phyloP scores from a whole-genome alignment of 2,329 filamentous ascomycete genomes.

The Pestalotiopsis sp. region DNA sequence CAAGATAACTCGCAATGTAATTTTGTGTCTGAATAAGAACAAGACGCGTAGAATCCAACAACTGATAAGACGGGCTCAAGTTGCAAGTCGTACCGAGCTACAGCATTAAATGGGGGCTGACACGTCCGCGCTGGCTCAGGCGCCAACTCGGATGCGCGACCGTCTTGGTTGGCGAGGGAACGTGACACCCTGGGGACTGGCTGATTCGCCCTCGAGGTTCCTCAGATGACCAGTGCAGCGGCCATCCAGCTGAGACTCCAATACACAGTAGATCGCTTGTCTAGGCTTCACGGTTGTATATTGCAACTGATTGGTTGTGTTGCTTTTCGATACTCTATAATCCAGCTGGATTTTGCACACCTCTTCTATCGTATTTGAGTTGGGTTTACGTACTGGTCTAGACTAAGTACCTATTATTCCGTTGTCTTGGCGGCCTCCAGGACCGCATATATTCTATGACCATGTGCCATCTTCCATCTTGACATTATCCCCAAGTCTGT shows the following conservation, averaged over 20 bases:
- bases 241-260: neutral
- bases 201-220: conserved; percentile 20
- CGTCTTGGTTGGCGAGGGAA: conserved; percentile 21
- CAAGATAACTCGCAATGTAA: neutral
- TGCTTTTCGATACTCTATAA: neutral
- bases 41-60: neutral
- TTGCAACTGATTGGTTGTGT: neutral
- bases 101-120: conserved; percentile 4
- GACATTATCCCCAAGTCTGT: too few species aligned
- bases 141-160: conserved; percentile 7
- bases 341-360: too few species aligned
- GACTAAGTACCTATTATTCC: too few species aligned
- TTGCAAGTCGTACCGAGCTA: neutral
- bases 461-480: too few species aligned
- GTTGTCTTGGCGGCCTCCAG: too few species aligned
- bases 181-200: conserved; percentile 17
- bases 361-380: too few species aligned
- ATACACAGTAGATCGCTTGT: neutral
- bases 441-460: too few species aligned
- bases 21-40: neutral
- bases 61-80: neutral
- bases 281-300: neutral
- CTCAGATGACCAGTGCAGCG: conserved; percentile 16
- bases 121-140: conserved; percentile 11
- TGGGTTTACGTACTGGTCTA: too few species aligned